Percentiles rank a stretch among this genome's conserved stretches.
phyloP scores from a whole-genome alignment of 2,329 filamentous ascomycete species.

The Venturia effusa region DNA sequence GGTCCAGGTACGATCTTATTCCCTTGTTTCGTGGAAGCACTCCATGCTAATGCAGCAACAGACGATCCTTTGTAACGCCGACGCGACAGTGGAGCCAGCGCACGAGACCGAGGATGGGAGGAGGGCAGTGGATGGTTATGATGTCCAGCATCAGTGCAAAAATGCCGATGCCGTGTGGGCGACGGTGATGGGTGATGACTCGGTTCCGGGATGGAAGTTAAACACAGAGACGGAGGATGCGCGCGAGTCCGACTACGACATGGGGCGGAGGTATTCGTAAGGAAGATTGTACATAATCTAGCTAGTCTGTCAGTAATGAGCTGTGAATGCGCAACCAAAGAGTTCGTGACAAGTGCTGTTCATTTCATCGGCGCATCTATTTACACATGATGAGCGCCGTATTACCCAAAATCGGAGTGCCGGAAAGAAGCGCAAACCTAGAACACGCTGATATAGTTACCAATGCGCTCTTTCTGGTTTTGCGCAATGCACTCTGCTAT shows the following conservation, averaged over 20 bases:
- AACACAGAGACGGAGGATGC: background rate
- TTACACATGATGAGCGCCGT: background rate
- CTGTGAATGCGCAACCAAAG: background rate
- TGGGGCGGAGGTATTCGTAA: background rate
- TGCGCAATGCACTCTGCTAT: slow-evolving; percentile 99
- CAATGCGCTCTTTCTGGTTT: slow-evolving; percentile 97
- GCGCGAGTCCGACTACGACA: background rate
- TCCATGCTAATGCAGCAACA: background rate
- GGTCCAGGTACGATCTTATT: background rate
- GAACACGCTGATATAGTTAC: slow-evolving; percentile 98
- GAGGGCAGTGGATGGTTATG: slow-evolving; percentile 1
- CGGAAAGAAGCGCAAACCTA: slow-evolving; percentile 28
- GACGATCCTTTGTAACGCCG: slow-evolving; percentile 6
- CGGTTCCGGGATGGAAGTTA: slow-evolving; percentile 1
- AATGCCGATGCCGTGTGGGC: slow-evolving; percentile 6
- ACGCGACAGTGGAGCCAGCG: background rate
- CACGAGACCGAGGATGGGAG: slow-evolving; percentile 1
- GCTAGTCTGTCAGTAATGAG: background rate
- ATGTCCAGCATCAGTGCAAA: slow-evolving; percentile 1
- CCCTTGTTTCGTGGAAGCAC: background rate
- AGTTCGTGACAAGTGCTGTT: background rate
- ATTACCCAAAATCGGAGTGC: background rate
- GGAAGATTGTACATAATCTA: background rate
- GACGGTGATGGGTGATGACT: background rate
- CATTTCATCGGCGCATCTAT: background rate